Evolutionary conservation across 805 yeast genomes (phyloP).

Genomic region (Wickerhamomyces bovis): DNA sequence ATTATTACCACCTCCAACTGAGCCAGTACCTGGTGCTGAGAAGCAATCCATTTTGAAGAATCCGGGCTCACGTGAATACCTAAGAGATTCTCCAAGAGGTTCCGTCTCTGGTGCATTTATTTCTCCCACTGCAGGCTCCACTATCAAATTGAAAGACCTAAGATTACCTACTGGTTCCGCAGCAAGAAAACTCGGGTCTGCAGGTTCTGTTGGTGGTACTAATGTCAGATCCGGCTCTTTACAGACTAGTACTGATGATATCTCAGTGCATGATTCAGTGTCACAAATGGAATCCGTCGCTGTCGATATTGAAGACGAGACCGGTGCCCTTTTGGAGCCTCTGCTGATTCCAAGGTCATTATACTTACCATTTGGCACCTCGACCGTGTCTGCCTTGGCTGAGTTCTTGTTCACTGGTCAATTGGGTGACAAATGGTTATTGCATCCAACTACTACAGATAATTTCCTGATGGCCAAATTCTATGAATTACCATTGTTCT

Average conservation of each 20-base stretch:
- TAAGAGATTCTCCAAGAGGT: slow-evolving; percentile 39
- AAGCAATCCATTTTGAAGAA: slow-evolving; percentile 7
- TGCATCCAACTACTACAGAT: slow-evolving; percentile 64
- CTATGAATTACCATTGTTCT: slow-evolving; percentile 63
- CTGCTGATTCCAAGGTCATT: slow-evolving; percentile 60
- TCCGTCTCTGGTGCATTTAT: slow-evolving; percentile 31
- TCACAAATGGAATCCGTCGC: slow-evolving; percentile 13
- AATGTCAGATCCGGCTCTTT: slow-evolving; percentile 17
- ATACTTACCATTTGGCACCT: slow-evolving; percentile 60
- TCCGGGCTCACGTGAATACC: slow-evolving; percentile 13
- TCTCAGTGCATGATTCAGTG: slow-evolving; percentile 9
- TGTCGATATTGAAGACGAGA: slow-evolving; percentile 12
- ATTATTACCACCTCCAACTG: slow-evolving; percentile 49
- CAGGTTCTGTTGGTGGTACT: background rate
- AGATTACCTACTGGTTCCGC: slow-evolving; percentile 13
- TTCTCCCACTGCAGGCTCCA: background rate
- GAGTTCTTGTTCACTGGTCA: slow-evolving; percentile 79
- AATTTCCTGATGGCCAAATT: slow-evolving; percentile 55
- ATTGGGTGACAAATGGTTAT: slow-evolving; percentile 68
- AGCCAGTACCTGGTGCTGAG: slow-evolving; percentile 35
- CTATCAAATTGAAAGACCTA: slow-evolving; percentile 16
- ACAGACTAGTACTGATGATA: slow-evolving; percentile 12
- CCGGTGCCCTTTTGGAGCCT: slow-evolving; percentile 42
- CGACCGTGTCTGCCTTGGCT: slow-evolving; percentile 56
- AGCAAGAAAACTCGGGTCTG: slow-evolving; percentile 9